These are phyloP conservation scores for Stygiomarasmius scandens DNA, from an alignment of 1,284 basidiomycete genomes.

Conservation along the genomic window DNA sequence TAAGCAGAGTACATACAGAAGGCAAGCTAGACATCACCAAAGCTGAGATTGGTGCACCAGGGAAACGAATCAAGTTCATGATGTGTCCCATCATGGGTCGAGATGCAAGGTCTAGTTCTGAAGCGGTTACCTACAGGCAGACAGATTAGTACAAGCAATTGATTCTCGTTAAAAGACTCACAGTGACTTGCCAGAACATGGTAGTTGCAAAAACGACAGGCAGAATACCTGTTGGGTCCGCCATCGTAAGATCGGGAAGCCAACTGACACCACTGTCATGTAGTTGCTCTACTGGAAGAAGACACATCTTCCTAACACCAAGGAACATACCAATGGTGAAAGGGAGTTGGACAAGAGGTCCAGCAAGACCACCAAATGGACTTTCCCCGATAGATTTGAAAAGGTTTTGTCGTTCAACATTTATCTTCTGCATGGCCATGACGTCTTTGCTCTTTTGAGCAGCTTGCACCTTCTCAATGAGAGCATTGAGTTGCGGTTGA, in stretches of 20 bases:
- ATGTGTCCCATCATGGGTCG: conserved; percentile 15
- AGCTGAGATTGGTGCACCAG: conserved; percentile 14
- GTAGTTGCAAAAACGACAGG: conserved; percentile 66
- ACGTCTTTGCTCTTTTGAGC: conserved; percentile 48
- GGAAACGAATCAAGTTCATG: conserved; percentile 16
- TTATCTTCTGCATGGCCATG: conserved; percentile 55
- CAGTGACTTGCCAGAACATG: conserved; percentile 76
- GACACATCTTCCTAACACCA: conserved; percentile 75
- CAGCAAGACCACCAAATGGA: conserved; percentile 54
- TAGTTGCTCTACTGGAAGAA: conserved; percentile 73
- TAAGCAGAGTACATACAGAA: not conserved
- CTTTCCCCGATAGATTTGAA: conserved; percentile 75
- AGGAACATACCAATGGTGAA: conserved; percentile 88
- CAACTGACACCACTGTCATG: conserved; percentile 78
- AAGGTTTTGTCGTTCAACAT: conserved; percentile 62
- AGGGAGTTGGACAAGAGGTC: conserved; percentile 77
- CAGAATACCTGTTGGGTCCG: conserved; percentile 81
- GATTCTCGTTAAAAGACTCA: conserved; percentile 36
- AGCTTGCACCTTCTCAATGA: conserved; percentile 52
- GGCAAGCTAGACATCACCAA: conserved; percentile 14
- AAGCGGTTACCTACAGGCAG: conserved; percentile 8
- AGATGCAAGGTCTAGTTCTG: conserved; percentile 11
- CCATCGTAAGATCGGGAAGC: conserved; percentile 77
- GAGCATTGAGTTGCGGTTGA: conserved; percentile 57
- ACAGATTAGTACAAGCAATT: conserved; percentile 8